Base-by-base conservation (phyloP, 441 rosid genomes). In the Hura crepitans region DNA sequence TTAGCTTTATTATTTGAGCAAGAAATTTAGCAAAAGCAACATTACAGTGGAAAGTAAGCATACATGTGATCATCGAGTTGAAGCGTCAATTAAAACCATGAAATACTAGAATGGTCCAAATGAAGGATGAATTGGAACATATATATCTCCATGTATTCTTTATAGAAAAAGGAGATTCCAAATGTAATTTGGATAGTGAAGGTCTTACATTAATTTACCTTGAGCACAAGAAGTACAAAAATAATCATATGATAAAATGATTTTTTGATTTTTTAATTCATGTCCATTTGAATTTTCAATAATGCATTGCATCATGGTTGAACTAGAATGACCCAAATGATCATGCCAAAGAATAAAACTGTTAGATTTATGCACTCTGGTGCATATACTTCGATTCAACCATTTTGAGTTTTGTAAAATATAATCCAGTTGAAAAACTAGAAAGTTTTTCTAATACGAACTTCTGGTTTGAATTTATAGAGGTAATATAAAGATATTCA, bases 61-160 rank as follows among this genome's bases (percentile, higher is more conserved):
- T 30, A 60, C 45, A 60, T 60, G 22, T 60, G 43, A 37, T 43
- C 65, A 60, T 60, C 65, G 31, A 30, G 42, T 60, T 5, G 45
- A 58, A 0, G 13, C 62, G 27, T 58, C n/a, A 22, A 58, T 58
- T 12, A 58, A 0, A 58, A 25, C 62, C 33, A 58, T 58, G 27
- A 58, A 31, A 58, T 58, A 58, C 27, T 12, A 22, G 1, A 58
- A 58, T 58, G 39, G 33, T 58, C 62, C 33, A 58, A 35, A 25
- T 25, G 33, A 23, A 25, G 31, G 8, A 31, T 58, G 62, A 22
- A 58, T 58, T 8, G 3, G 37, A 6, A 2, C 37, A 33, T 6
- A 33, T 2, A 33, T 33, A 33, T 33, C 37, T 33, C 37, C 6
- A 33, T 33, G 37, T 33, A 33, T 33, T 6, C 37, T 33, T 33